Evolutionary conservation across 2,329 filamentous ascomycete species (phyloP).

Genomic region (Sphaerulina vaccinii): DNA sequence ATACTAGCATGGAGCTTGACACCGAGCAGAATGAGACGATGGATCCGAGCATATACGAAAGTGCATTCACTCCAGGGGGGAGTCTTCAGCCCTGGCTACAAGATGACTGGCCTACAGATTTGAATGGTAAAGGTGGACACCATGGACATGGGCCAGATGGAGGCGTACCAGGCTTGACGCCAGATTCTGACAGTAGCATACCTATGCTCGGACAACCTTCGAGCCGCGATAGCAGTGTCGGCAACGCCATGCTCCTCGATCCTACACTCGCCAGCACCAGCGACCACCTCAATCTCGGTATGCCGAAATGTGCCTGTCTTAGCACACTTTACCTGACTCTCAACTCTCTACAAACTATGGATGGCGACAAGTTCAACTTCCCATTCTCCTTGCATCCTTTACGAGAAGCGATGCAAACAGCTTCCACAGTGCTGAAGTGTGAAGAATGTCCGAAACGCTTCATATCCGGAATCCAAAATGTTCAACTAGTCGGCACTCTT

Average conservation of each 20-base stretch:
- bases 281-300: conserved; percentile 10
- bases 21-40: background rate
- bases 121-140: conserved; percentile 4
- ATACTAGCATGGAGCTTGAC: background rate
- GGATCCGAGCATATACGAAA: conserved; percentile 20
- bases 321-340: conserved; percentile 48
- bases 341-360: conserved; percentile 42
- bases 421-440: conserved; percentile 43
- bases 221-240: conserved; percentile 9
- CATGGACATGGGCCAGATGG: conserved; percentile 9
- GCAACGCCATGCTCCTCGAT: conserved; percentile 19
- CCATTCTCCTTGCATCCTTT: conserved; percentile 45
- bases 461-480: conserved; percentile 48
- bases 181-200: conserved; percentile 22
- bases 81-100: conserved; percentile 29
- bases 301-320: conserved; percentile 45
- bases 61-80: conserved; percentile 22
- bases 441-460: conserved; percentile 43
- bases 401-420: conserved; percentile 43
- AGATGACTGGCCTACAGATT: conserved; percentile 13
- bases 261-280: conserved; percentile 11
- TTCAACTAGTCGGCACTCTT: conserved; percentile 43
- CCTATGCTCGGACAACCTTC: conserved; percentile 17
- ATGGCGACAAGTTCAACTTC: conserved; percentile 39
- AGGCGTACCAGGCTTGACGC: conserved; percentile 23